Conservation (phyloP, 2,329 filamentous ascomycete species). For the Cytospora chrysosperma region DNA sequence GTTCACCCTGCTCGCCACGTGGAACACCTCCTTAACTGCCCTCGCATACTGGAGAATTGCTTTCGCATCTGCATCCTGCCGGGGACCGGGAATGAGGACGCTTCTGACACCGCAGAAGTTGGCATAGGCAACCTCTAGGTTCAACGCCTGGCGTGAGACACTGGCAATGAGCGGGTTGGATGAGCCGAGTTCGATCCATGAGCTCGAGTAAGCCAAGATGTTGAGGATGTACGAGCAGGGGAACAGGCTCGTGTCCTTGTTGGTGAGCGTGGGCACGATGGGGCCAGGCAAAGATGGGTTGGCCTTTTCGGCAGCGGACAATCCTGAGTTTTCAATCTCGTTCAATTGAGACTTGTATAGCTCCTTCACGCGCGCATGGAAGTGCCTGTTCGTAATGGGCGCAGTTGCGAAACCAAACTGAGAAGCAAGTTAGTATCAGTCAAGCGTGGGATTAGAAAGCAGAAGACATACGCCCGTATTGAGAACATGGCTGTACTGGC, state of each 20-base stretch:
- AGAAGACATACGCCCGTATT: conserved; percentile 62
- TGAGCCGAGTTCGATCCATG: conserved; percentile 90
- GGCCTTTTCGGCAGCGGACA: conserved; percentile 38
- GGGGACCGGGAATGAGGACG: conserved; percentile 78
- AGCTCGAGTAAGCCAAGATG: conserved; percentile 75
- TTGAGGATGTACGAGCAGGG: conserved; percentile 69
- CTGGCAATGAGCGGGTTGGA: conserved; percentile 78
- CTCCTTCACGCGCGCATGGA: conserved; percentile 65
- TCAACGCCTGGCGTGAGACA: conserved; percentile 85
- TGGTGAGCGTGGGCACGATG: conserved; percentile 67
- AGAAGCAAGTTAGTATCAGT: neutral
- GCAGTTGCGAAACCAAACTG: conserved; percentile 79
- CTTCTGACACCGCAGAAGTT: conserved; percentile 90
- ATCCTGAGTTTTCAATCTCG: conserved; percentile 35
- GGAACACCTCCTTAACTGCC: conserved; percentile 76
- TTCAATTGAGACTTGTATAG: conserved; percentile 59
- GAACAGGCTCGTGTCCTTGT: conserved; percentile 73
- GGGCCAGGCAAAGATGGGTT: conserved; percentile 53
- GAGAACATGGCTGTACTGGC: conserved; percentile 65
- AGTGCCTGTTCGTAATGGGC: conserved; percentile 73
- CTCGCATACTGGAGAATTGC: conserved; percentile 76
- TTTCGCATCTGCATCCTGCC: conserved; percentile 48
- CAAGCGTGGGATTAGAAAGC: conserved; percentile 10
- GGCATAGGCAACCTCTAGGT: conserved; percentile 89
- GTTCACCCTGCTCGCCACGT: conserved; percentile 72